Percentiles rank a stretch among this genome's conserved stretches.
Conservation (phyloP, 305 asterid species). For the Rubia balearica region DNA sequence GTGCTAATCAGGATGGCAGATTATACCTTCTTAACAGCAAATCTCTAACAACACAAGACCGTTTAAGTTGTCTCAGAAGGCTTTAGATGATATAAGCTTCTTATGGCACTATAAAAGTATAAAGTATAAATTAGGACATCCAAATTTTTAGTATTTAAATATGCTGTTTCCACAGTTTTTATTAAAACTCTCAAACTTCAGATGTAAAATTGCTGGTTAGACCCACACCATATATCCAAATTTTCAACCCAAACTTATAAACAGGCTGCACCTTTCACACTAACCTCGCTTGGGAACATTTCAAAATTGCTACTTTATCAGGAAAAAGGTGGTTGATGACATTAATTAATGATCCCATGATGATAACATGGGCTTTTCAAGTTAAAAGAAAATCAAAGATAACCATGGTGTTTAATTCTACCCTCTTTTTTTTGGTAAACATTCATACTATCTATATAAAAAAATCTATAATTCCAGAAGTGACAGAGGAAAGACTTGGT, state of each 20-base stretch:
- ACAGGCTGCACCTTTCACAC: background rate
- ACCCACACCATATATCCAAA: too few relatives aligned
- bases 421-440: too few relatives aligned
- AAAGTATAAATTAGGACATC: background rate
- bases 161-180: background rate
- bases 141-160: background rate
- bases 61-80: background rate
- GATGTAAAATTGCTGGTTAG: too few relatives aligned
- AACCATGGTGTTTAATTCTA: background rate
- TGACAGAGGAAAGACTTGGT: background rate
- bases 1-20: background rate
- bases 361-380: background rate
- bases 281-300: background rate
- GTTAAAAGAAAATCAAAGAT: background rate
- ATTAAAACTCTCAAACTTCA: too few relatives aligned
- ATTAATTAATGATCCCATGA: background rate
- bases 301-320: background rate
- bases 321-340: background rate
- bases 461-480: background rate
- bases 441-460: background rate
- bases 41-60: background rate
- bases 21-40: background rate
- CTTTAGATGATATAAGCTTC: background rate
- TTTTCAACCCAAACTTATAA: too few relatives aligned
- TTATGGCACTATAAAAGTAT: background rate